phyloP scores from a whole-genome alignment of 2,329 filamentous ascomycete genomes.

The Aspergillus amoenus region DNA sequence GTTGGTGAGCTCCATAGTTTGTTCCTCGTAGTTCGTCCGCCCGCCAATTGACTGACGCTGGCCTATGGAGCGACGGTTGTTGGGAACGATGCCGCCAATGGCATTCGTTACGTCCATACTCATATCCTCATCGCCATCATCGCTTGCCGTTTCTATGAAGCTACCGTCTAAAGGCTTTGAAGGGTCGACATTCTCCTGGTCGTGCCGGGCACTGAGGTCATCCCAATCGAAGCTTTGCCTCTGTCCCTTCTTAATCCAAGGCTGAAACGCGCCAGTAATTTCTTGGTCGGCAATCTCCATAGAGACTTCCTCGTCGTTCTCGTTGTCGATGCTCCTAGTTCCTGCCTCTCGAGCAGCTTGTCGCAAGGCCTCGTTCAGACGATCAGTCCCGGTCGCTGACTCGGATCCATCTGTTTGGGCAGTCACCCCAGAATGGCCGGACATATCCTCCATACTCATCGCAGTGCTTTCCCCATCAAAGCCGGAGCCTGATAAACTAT shows the following conservation, averaged over 20 bases:
- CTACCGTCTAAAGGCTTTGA: conserved; percentile 22
- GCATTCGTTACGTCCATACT: conserved; percentile 93
- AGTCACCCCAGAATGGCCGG: conserved; percentile 65
- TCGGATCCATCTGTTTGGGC: conserved; percentile 52
- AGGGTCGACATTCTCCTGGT: conserved; percentile 47
- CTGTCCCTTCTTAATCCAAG: conserved; percentile 47
- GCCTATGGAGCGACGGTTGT: conserved; percentile 34
- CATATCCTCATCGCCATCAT: conserved; percentile 64
- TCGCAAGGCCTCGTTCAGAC: conserved; percentile 74
- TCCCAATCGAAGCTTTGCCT: conserved; percentile 44
- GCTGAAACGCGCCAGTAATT: conserved; percentile 50
- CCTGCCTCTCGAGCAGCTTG: conserved; percentile 74
- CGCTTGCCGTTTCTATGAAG: conserved; percentile 29
- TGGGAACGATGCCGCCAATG: conserved; percentile 73
- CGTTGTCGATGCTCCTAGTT: conserved; percentile 64
- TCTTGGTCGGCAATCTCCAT: conserved; percentile 73
- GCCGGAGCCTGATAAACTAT: conserved; percentile 49
- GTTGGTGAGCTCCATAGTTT: conserved; percentile 50
- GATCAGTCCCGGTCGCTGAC: conserved; percentile 66
- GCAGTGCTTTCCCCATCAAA: conserved; percentile 69
- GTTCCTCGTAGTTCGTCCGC: conserved; percentile 48
- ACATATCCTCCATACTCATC: conserved; percentile 79
- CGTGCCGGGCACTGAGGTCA: conserved; percentile 41
- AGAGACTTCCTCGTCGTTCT: conserved; percentile 67
- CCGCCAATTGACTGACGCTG: conserved; percentile 44